Evolutionary conservation across 805 yeast genomes (phyloP), one percentile per base, ranked within the genome.

Genomic region (Hanseniaspora vineae): DNA sequence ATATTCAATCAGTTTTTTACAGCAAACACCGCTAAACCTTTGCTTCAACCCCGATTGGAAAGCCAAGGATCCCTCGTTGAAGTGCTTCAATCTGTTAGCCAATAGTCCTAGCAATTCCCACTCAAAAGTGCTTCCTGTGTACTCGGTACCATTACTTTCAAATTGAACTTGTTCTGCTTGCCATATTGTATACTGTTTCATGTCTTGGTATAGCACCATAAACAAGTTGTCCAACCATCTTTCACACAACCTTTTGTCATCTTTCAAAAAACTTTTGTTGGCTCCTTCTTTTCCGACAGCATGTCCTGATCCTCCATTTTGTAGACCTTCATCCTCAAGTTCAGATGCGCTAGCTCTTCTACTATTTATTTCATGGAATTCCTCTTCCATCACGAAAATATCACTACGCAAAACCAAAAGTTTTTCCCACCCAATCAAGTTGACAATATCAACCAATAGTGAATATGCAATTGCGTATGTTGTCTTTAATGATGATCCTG

Each of bases 61-160:
- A 9, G 97, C 96, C 44, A 75, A 75, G 0, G 89, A 79, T 0
- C 97, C 96, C 64, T 88, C 97, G 55, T 81, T 85, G 53, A 68
- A 72, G 62, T 90, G 96, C 52, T 88, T 87, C 54, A 94, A 71
- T 53, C 98, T 76, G 56, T 73, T 76, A 1, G 97, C 94, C 44
- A 88, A 80, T 55, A 78, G 70, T 1, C 99, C 99, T 52, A 89
- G 71, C 35, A 86, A 70, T 65, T 94, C 96, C 96, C 97, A 89
- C 64, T 89, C 97, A 49, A 83, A 67, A 0, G 96, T 80, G 31
- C 81, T 69, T 59, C 85, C 88, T 55, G 77, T 78, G 62, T 82
- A 84, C 42, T 78, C 80, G 62, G 86, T 72, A 63, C 86, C 85
- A 61, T 87, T 95, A 6, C 94, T 86, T 62, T 84, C 88, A 66